Evolutionary conservation across 225 moss, liverwort and hornwort species (phyloP), one percentile per base, ranked within the genome.

Genomic region (Polytrichum commune): DNA sequence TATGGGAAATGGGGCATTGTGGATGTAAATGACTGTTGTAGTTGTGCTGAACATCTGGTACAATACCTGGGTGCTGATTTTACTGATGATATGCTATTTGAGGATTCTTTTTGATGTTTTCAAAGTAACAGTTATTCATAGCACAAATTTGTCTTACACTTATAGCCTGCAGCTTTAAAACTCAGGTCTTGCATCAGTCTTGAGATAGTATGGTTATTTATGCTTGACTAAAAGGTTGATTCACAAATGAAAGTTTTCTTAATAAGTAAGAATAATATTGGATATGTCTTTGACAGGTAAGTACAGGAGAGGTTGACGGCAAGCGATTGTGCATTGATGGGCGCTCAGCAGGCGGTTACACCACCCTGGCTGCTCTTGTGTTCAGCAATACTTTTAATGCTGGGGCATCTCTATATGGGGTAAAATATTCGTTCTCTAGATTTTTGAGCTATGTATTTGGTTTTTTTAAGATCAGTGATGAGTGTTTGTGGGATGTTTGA

Each of bases 11-110:
- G 91, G 95, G 95, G 95, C 26, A 33, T 96, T 72, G 91, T 93
- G 63, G 95, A 96, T 79, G 93, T 96, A 24, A 86, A 87, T 67
- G 95, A 96, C 80, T 93, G 91, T 73, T 93, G 88, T 72, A 90
- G 87, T 73, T 93, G 93, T 77, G 95, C 95, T 25, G 91, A 96
- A 75, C 83, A 88, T 78, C 63, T 96, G 91, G 90, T 96, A 69
- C 55, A 7, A 8, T 53, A 46, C 46, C n/a, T 58, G 22, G 46
- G 13, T 20, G 63, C 27, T 19, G 55, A 25, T 70, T 30, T 54
- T 22, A 19, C 5, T 68, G 33, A 4, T 54, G 18, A 53, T 64
- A 23, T 53, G 38, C 57, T 63, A 69, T 53, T 69, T 3, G 7
- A 22, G 28, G n/a, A 23, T 23, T 58, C 23, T 20, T 20, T 58